Conservation (phyloP, 768 basidiomycete genomes). For the Lanmaoa rubissima region DNA sequence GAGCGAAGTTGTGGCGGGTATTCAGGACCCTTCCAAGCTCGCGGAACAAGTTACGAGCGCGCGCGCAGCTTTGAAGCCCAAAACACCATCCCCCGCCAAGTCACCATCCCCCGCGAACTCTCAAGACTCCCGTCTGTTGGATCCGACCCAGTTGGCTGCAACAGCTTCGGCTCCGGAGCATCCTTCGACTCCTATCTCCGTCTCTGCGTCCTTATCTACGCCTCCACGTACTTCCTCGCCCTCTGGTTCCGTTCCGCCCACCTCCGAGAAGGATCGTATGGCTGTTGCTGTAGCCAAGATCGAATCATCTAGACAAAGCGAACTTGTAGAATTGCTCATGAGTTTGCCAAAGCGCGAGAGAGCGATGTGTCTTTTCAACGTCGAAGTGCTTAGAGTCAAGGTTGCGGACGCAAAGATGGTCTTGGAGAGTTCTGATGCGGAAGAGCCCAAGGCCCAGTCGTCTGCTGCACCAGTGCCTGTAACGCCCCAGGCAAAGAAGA, state of each 20-base stretch:
- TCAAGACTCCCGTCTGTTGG: slow-evolving; percentile 70
- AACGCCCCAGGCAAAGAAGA: slow-evolving; percentile 68
- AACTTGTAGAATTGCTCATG: slow-evolving; percentile 80
- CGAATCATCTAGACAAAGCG: slow-evolving; percentile 55
- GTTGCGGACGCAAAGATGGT: slow-evolving; percentile 80
- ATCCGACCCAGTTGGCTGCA: slow-evolving; percentile 59
- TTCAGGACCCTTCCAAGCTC: slow-evolving; percentile 68
- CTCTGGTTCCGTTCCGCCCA: slow-evolving; percentile 54
- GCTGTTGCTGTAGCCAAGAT: slow-evolving; percentile 61
- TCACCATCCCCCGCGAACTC: slow-evolving; percentile 56
- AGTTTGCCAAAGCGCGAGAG: slow-evolving; percentile 85
- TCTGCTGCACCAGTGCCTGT: slow-evolving; percentile 38
- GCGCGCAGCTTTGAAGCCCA: slow-evolving; percentile 36
- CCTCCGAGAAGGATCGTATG: slow-evolving; percentile 76
- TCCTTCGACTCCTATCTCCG: slow-evolving; percentile 81
- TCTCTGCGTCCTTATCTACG: slow-evolving; percentile 71
- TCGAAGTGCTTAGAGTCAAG: slow-evolving; percentile 73
- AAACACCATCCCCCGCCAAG: slow-evolving; percentile 43
- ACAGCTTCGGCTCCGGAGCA: slow-evolving; percentile 90
- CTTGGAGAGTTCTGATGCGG: slow-evolving; percentile 68
- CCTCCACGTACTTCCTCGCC: slow-evolving; percentile 86
- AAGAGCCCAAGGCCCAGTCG: slow-evolving; percentile 34
- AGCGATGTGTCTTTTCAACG: slow-evolving; percentile 88
- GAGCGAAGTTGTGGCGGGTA: slow-evolving; percentile 71
- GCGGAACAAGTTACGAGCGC: slow-evolving; percentile 57